Evolutionary conservation across 805 yeast genomes (phyloP).

Genomic region (Yamadazyma sp.): DNA sequence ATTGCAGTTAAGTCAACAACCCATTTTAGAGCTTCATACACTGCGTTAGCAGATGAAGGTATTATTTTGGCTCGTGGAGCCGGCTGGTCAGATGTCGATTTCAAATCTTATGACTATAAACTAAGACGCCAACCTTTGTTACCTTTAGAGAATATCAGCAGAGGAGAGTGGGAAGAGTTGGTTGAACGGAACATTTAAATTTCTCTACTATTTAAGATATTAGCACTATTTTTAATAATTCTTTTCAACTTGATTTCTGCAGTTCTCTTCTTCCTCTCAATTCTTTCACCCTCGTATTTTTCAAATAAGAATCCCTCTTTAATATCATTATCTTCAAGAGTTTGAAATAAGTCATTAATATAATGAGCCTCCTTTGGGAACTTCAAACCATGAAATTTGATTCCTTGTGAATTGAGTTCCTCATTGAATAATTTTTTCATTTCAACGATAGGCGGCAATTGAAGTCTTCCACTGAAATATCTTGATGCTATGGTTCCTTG

Average conservation of each 20-base stretch:
- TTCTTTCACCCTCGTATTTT: constrained; percentile 9
- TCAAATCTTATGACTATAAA: constrained; percentile 1
- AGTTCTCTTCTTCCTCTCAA: constrained; percentile 1
- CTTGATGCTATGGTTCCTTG: constrained; percentile 44
- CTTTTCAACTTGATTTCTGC: constrained; percentile 8
- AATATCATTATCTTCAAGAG: constrained; percentile 1
- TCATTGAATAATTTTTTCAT: constrained; percentile 31
- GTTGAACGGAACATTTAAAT: no score
- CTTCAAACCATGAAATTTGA: constrained; percentile 37
- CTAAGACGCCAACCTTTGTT: constrained; percentile 2
- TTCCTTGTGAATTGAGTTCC: constrained; percentile 25
- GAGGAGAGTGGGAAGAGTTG: constrained; percentile 1
- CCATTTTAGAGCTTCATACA: constrained; percentile 7
- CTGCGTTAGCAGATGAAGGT: constrained; percentile 6
- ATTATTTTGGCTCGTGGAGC: not conserved
- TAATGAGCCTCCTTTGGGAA: constrained; percentile 60
- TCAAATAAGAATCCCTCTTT: constrained; percentile 5
- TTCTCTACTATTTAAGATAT: not conserved
- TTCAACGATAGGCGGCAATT: constrained; percentile 34
- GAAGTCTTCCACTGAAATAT: constrained; percentile 38
- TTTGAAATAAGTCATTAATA: constrained; percentile 37
- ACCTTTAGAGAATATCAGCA: constrained; percentile 2
- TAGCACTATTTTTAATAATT: not conserved
- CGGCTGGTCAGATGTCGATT: constrained; percentile 7
- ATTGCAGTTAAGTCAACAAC: constrained; percentile 6